Evolutionary conservation across 495 filamentous ascomycete genomes (phyloP).

Genomic region (Xylaria flabelliformis): DNA sequence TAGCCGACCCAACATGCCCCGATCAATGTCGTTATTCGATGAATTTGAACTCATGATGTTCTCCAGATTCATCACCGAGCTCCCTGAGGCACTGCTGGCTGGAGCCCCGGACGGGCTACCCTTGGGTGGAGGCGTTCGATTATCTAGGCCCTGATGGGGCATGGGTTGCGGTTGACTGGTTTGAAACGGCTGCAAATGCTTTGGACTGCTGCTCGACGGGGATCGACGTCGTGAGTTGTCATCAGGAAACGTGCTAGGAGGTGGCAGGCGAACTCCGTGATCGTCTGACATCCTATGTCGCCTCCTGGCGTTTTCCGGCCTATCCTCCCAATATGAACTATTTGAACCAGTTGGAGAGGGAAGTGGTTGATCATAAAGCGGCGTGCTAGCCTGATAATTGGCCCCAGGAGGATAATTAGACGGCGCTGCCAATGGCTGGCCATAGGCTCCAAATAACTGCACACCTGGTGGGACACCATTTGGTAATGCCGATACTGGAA

Average conservation of each 20-base stretch:
- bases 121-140: slow-evolving; percentile 35
- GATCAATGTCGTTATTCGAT: slow-evolving; percentile 48
- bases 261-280: slow-evolving; percentile 50
- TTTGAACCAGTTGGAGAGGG: slow-evolving; percentile 45
- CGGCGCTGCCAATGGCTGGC: slow-evolving; percentile 49
- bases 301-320: slow-evolving; percentile 36
- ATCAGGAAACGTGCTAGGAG: slow-evolving; percentile 50
- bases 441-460: slow-evolving; percentile 56
- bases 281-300: slow-evolving; percentile 50
- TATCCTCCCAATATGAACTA: slow-evolving; percentile 40
- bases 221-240: slow-evolving; percentile 55
- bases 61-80: slow-evolving; percentile 52
- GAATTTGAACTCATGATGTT: slow-evolving; percentile 46
- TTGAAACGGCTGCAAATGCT: slow-evolving; percentile 42
- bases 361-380: slow-evolving; percentile 44
- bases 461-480: slow-evolving; percentile 57
- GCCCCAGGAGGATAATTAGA: slow-evolving; percentile 31
- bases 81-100: slow-evolving; percentile 35
- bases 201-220: slow-evolving; percentile 50
- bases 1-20: slow-evolving; percentile 50
- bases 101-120: slow-evolving; percentile 37
- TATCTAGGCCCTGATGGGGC: slow-evolving; percentile 35
- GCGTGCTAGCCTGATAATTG: slow-evolving; percentile 38
- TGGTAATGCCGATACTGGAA: slow-evolving; percentile 55
- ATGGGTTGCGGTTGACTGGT: slow-evolving; percentile 25